Conservation (phyloP, 495 filamentous ascomycete genomes). For the Polyplosphaeria fusca region DNA sequence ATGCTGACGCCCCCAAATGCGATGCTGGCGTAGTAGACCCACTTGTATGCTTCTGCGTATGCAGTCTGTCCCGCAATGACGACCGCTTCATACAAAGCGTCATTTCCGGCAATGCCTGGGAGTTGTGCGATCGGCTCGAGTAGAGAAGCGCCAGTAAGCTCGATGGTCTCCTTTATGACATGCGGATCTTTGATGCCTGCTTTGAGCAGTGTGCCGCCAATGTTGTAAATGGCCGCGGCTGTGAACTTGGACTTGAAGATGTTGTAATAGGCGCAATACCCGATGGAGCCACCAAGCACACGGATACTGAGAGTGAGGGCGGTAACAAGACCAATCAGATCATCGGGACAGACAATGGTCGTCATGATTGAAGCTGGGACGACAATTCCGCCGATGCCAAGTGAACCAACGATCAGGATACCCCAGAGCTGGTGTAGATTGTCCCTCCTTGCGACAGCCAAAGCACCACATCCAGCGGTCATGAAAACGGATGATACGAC, state of each 20-base stretch:
- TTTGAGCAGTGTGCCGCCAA: constrained; percentile 22
- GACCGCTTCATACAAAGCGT: constrained; percentile 12
- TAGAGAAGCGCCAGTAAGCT: constrained; percentile 20
- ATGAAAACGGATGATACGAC: constrained; percentile 27
- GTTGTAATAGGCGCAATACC: constrained; percentile 40
- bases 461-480: constrained; percentile 33
- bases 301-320: constrained; percentile 38
- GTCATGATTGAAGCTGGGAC: constrained; percentile 37
- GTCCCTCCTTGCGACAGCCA: constrained; percentile 26
- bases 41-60: constrained; percentile 34
- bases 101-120: constrained; percentile 21
- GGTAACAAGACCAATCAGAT: constrained; percentile 38
- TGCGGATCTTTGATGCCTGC: constrained; percentile 12
- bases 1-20: constrained; percentile 36
- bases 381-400: constrained; percentile 40
- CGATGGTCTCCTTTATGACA: constrained; percentile 23
- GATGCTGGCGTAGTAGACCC: constrained; percentile 36
- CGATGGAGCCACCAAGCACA: constrained; percentile 37
- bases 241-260: constrained; percentile 36
- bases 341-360: constrained; percentile 37
- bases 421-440: constrained; percentile 33
- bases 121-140: constrained; percentile 16
- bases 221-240: constrained; percentile 19
- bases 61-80: constrained; percentile 31
- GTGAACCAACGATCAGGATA: constrained; percentile 32